phyloP scores from a whole-genome alignment of 208 protist genomes.

The Histomonas meleagridis region DNA sequence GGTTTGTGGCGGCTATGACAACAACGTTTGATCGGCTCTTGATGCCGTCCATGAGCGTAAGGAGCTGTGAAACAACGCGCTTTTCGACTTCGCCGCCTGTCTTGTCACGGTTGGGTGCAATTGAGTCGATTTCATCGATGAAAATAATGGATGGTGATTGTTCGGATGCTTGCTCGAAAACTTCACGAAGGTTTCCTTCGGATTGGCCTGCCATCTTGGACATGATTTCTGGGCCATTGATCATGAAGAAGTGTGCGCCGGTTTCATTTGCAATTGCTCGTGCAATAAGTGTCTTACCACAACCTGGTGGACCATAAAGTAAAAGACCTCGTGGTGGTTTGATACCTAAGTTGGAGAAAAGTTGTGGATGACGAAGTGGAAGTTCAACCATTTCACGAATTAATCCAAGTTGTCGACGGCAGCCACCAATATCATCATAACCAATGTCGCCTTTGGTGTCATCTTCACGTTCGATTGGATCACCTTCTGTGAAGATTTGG shows the following conservation, averaged over 20 bases:
- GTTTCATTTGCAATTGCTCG: slow-evolving; percentile 98
- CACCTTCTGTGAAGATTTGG: slow-evolving; percentile 96
- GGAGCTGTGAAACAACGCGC: slow-evolving; percentile 97
- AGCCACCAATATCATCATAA: slow-evolving; percentile 94
- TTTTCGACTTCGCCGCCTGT: slow-evolving; percentile 96
- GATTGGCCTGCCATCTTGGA: slow-evolving; percentile 98
- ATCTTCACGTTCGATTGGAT: slow-evolving; percentile 95
- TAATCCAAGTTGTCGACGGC: background rate
- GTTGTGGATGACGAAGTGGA: slow-evolving; percentile 86
- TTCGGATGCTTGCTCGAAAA: slow-evolving; percentile 88
- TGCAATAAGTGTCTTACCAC: slow-evolving; percentile 98
- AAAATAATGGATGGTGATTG: slow-evolving; percentile 99
- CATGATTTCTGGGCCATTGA: slow-evolving; percentile 99
- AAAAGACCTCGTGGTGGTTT: slow-evolving; percentile 79
- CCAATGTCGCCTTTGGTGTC: slow-evolving; percentile 72
- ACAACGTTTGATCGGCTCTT: slow-evolving; percentile 91
- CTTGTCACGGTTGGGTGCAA: slow-evolving; percentile 98
- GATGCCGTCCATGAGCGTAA: slow-evolving; percentile 99
- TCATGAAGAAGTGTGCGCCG: slow-evolving; percentile 98
- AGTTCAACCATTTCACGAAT: slow-evolving; percentile 91
- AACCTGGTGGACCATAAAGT: slow-evolving; percentile 94
- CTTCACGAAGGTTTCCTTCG: slow-evolving; percentile 93
- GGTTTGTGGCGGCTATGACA: slow-evolving; percentile 99
- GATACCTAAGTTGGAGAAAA: slow-evolving; percentile 95
- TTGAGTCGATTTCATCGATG: slow-evolving; percentile 99